phyloP scores from a whole-genome alignment of 129 eudicot genomes.

The Tanacetum coccineum region DNA sequence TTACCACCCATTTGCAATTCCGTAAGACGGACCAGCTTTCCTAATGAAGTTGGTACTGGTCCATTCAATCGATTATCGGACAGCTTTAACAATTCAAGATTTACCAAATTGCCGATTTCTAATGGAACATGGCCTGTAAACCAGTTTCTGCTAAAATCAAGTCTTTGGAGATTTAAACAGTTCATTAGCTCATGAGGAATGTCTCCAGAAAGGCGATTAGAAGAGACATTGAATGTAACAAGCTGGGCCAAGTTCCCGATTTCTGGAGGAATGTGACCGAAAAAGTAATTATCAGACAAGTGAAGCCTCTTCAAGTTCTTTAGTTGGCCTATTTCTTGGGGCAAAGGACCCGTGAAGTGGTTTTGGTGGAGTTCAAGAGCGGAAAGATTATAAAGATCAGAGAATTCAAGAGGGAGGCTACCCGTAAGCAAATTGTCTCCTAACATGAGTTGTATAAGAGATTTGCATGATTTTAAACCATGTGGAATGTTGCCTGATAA shows the following conservation, averaged over 20 bases:
- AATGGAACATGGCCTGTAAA: slow-evolving; percentile 64
- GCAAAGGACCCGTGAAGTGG: slow-evolving; percentile 71
- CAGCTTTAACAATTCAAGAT: slow-evolving; percentile 73
- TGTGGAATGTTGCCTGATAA: slow-evolving; percentile 76
- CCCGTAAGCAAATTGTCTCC: slow-evolving; percentile 78
- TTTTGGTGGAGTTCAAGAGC: slow-evolving; percentile 79
- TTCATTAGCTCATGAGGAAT: slow-evolving; percentile 68
- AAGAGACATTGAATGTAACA: slow-evolving; percentile 76
- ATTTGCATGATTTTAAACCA: slow-evolving; percentile 65
- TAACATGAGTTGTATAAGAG: slow-evolving; percentile 71
- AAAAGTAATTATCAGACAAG: slow-evolving; percentile 61
- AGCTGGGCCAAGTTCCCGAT: slow-evolving; percentile 69
- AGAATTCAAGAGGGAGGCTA: slow-evolving; percentile 63
- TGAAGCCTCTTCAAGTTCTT: slow-evolving; percentile 60
- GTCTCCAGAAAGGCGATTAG: slow-evolving; percentile 56
- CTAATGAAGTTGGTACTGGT: slow-evolving; percentile 60
- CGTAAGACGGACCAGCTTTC: slow-evolving; percentile 58
- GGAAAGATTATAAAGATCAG: slow-evolving; percentile 67
- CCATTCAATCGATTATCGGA: slow-evolving; percentile 71
- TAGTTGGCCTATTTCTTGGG: slow-evolving; percentile 64
- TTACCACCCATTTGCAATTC: slow-evolving; percentile 98
- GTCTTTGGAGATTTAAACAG: slow-evolving; percentile 74
- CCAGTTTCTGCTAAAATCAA: slow-evolving; percentile 74
- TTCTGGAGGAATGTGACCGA: slow-evolving; percentile 63
- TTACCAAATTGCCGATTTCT: slow-evolving; percentile 59